Percentiles rank a stretch among this genome's conserved stretches.
phyloP scores from a whole-genome alignment of 345 rosid species.

The Combretum micranthum region DNA sequence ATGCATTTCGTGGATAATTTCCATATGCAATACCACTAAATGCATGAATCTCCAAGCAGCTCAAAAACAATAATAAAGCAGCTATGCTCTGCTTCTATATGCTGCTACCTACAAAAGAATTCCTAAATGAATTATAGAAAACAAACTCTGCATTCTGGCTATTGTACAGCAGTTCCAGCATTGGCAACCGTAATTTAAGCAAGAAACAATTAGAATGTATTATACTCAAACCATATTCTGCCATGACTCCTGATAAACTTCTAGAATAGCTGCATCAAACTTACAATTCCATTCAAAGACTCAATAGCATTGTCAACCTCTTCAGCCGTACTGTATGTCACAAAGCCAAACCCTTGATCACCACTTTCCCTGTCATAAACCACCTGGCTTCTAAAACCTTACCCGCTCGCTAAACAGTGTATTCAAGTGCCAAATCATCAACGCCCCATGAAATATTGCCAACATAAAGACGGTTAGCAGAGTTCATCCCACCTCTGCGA shows the following conservation, averaged over 20 bases:
- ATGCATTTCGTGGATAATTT: too few relatives aligned
- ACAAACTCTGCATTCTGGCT: too few relatives aligned
- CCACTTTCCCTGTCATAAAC: conserved; percentile 92
- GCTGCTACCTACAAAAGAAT: too few relatives aligned
- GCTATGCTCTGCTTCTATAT: too few relatives aligned
- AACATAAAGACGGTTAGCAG: conserved; percentile 61
- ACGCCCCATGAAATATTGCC: conserved; percentile 97
- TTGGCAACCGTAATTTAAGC: not conserved
- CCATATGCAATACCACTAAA: too few relatives aligned
- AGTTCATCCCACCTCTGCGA: conserved; percentile 21
- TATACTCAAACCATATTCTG: not conserved
- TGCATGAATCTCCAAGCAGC: too few relatives aligned
- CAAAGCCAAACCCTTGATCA: conserved; percentile 96
- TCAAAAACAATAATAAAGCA: too few relatives aligned
- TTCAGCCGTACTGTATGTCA: conserved; percentile 65
- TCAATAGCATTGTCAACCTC: conserved; percentile 72
- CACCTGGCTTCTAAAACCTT: conserved; percentile 88
- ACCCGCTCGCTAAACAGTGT: conserved; percentile 75
- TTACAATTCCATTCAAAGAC: conserved; percentile 75
- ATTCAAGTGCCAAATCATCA: conserved; percentile 79
- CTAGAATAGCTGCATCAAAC: conserved; percentile 17
- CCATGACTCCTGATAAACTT: not conserved
- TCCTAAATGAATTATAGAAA: too few relatives aligned
- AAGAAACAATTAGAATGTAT: not conserved
- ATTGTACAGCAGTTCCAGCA: too few relatives aligned